Evolutionary conservation across 1,284 basidiomycete species (phyloP).

Genomic region (Pseudozyma thailandica): DNA sequence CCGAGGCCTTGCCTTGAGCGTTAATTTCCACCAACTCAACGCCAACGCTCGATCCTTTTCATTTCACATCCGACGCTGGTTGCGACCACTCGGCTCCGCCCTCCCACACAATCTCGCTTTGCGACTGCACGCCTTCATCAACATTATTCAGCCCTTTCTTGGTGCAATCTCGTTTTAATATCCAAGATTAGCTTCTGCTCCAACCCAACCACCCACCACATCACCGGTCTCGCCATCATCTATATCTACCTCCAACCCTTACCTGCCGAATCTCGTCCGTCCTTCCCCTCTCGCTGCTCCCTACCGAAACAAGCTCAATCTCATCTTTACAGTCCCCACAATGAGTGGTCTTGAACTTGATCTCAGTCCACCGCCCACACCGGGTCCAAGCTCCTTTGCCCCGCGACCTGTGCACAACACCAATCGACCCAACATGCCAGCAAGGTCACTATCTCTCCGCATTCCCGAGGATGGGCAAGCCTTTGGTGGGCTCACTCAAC

Average conservation of each 20-base stretch:
- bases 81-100: conserved; percentile 4
- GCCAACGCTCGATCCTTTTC: conserved; percentile 7
- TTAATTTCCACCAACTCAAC: background rate
- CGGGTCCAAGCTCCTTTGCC: conserved; percentile 44
- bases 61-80: conserved; percentile 4
- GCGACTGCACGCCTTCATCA: conserved; percentile 3
- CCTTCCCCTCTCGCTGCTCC: background rate
- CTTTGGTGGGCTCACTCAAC: conserved; percentile 33
- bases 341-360: conserved; percentile 16
- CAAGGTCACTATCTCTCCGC: conserved; percentile 32
- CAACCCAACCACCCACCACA: too few species aligned
- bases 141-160: background rate
- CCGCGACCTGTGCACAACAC: conserved; percentile 12
- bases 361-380: conserved; percentile 39
- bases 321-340: background rate
- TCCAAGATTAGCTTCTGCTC: too few species aligned
- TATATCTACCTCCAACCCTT: conserved; percentile 7
- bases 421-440: conserved; percentile 9
- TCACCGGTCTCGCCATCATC: too few species aligned
- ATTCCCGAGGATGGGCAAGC: conserved; percentile 40
- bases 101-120: conserved; percentile 8
- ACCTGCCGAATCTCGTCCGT: background rate
- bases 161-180: conserved; percentile 1
- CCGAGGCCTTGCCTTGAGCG: too few species aligned
- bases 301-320: background rate